Evolutionary conservation across 2,329 filamentous ascomycete genomes (phyloP), one percentile per base, ranked within the genome.

Genomic region (Cytospora paraplurivora): DNA sequence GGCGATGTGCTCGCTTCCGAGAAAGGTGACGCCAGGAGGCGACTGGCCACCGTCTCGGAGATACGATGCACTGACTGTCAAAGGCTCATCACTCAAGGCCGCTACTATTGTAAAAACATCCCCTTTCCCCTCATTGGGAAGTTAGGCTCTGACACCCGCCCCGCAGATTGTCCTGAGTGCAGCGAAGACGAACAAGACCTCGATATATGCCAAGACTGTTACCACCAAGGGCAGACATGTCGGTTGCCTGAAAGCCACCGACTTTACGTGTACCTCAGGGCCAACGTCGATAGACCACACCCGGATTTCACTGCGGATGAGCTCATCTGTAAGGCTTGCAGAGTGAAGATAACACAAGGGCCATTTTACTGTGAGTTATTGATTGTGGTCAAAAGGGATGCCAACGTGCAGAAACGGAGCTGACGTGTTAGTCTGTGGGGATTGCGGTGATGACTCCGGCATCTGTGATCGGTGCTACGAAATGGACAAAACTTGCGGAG

Each of bases 401-500:
- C 7, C 7, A n/a, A 15, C n/a, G 7, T 35, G 5, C 8, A 5
- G n/a, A 19, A 15, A 52, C 38, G 7, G 13, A n/a, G 17, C 59
- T 63, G 35, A 63, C 50, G n/a, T 21, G n/a, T 1, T 21, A 65
- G 63, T 55, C 55, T 65, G 63, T n/a, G 52, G 49, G 38, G 41
- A 62, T 17, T 62, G 61, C 35, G 49, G 47, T n/a, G 59, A 65
- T 8, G 37, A 65, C 8, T 53, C 38, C 8, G 55, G 56, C 12
- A 59, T 65, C 19, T 65, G 63, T 27, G 63, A 65, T 37, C 63
- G 59, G 4, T 65, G 63, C 7, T 65, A 63, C 19, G 63, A 59
- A 11, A 59, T 65, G 59, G 63, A 65, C 15, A 59, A 35, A 27
- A 51, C n/a, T 1, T 65, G 63, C 34, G 37, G 52, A 17, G 32